These are phyloP conservation scores for Capsicum pubescens DNA, from an alignment of 257 asterid species.

Conservation along the genomic window DNA sequence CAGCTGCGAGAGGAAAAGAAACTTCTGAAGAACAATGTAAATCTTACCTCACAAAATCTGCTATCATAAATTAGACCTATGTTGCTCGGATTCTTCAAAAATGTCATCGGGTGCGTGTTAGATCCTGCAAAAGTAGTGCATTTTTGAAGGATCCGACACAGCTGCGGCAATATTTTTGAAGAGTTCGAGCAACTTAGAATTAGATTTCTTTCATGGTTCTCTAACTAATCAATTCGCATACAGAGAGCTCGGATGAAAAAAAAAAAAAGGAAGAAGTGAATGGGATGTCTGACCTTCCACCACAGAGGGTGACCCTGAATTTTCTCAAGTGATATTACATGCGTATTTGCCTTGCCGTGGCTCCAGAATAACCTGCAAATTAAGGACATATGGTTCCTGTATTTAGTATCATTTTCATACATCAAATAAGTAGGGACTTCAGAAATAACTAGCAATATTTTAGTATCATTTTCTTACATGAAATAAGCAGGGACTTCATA, in stretches of 20 bases:
- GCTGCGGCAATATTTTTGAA: too few relatives aligned
- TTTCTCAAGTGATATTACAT: not conserved
- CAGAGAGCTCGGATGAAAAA: not conserved
- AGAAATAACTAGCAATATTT: too few relatives aligned
- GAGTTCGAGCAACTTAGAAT: too few relatives aligned
- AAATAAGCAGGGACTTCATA: too few relatives aligned
- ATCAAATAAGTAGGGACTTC: too few relatives aligned
- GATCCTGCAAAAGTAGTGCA: too few relatives aligned
- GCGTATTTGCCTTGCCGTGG: not conserved
- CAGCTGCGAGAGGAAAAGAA: not conserved
- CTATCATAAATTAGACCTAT: too few relatives aligned
- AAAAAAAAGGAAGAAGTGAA: not conserved
- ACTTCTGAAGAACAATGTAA: not conserved
- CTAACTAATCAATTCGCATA: not conserved
- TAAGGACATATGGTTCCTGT: not conserved
- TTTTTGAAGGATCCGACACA: too few relatives aligned
- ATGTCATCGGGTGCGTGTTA: too few relatives aligned
- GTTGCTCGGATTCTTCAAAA: too few relatives aligned
- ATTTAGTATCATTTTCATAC: too few relatives aligned
- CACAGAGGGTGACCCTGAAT: not conserved
- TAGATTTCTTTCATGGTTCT: not conserved
- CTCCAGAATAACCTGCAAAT: not conserved
- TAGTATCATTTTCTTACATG: too few relatives aligned
- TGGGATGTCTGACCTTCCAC: constrained; percentile 2
- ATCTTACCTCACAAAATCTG: not conserved